phyloP scores from a whole-genome alignment of 2,329 filamentous ascomycete species.

The Gnomoniopsis sp. region DNA sequence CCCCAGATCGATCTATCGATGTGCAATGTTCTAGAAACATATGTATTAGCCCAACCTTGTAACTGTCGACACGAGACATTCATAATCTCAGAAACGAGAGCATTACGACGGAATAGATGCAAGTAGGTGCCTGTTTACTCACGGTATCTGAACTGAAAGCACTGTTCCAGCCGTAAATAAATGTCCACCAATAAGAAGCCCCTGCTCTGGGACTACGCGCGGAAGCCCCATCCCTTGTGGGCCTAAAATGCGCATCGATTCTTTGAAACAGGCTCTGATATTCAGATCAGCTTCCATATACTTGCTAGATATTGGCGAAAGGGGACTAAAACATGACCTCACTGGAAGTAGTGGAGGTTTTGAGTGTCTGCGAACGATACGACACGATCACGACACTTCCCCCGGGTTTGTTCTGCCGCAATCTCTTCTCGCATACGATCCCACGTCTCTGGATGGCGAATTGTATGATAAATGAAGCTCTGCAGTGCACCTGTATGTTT shows the following conservation, averaged over 20 bases:
- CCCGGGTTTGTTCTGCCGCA: conserved; percentile 12
- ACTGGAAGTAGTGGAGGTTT: conserved; percentile 28
- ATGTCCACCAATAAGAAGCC: conserved; percentile 25
- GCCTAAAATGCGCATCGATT: conserved; percentile 27
- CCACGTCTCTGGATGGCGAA: conserved; percentile 20
- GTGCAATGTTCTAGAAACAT: conserved; percentile 9
- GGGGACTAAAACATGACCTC: background rate
- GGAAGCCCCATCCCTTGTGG: conserved; percentile 27
- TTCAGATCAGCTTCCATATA: background rate
- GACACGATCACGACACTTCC: conserved; percentile 1
- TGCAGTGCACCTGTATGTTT: conserved; percentile 13
- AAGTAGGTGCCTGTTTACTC: too few relatives aligned
- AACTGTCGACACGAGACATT: too few relatives aligned
- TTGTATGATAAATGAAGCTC: conserved; percentile 25
- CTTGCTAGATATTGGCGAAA: too few relatives aligned
- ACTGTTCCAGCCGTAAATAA: conserved; percentile 27
- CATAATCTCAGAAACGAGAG: too few relatives aligned
- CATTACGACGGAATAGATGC: too few relatives aligned
- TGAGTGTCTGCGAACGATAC: conserved; percentile 26
- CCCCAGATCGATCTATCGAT: conserved; percentile 26
- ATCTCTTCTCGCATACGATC: conserved; percentile 21
- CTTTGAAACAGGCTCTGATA: conserved; percentile 29
- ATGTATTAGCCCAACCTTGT: too few relatives aligned
- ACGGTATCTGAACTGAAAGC: conserved; percentile 20
- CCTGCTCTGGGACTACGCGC: conserved; percentile 24